A percentile compares a stretch with the other conserved stretches of the same genome.
Conservation (phyloP, 441 rosid genomes). For the Pelargonium myrrhifolium region DNA sequence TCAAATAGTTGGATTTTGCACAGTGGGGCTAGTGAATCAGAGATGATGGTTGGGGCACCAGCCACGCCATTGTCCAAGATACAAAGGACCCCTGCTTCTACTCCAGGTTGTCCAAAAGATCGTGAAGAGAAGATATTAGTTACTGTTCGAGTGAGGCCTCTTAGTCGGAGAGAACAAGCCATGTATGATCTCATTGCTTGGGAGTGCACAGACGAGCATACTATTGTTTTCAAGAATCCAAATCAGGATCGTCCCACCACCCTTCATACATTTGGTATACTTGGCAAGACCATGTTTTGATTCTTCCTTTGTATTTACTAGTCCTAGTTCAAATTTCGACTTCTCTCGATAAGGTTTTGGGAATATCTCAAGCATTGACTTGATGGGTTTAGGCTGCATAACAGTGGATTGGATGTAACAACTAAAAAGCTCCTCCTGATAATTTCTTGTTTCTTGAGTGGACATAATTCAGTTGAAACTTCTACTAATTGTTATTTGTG, state of each 20-base stretch:
- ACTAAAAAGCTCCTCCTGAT: too few relatives aligned
- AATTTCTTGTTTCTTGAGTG: neutral
- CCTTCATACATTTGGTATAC: constrained; percentile 49
- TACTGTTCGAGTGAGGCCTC: constrained; percentile 73
- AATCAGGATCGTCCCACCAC: constrained; percentile 47
- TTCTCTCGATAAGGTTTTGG: constrained; percentile 3
- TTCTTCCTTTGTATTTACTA: neutral
- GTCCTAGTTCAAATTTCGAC: constrained; percentile 6
- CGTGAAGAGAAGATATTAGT: constrained; percentile 87
- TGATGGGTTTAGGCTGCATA: too few relatives aligned
- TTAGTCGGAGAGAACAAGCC: constrained; percentile 76
- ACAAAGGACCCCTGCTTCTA: constrained; percentile 39
- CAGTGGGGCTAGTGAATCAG: constrained; percentile 12
- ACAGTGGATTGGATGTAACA: too few relatives aligned
- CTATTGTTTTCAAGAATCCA: constrained; percentile 54
- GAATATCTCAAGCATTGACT: neutral
- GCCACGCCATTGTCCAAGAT: constrained; percentile 63
- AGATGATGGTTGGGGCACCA: constrained; percentile 54
- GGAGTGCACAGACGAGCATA: constrained; percentile 69
- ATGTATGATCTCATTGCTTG: constrained; percentile 86
- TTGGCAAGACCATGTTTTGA: neutral
- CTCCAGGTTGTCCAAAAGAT: constrained; percentile 54
- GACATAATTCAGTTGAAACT: too few relatives aligned
- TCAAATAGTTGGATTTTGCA: neutral
- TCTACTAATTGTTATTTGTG: constrained; percentile 18